Base-by-base conservation (phyloP, 2,329 filamentous ascomycete species). In the Fusarium bactridioides region DNA sequence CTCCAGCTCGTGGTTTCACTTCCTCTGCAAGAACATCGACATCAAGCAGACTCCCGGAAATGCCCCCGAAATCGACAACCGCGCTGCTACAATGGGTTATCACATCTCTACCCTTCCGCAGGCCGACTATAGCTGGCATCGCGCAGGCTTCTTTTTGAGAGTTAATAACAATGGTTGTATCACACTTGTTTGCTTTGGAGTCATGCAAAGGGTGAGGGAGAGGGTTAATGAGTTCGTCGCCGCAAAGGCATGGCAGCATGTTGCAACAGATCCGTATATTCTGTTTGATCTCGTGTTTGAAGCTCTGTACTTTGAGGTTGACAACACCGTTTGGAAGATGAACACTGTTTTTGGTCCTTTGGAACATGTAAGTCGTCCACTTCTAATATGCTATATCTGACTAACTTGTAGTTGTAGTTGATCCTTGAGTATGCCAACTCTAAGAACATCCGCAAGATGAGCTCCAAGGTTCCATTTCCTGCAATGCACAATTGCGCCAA, bases 1-100 rank as follows among this genome's bases (percentile, higher is more conserved):
- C 10, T 75, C 64, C 21, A 74, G 72, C 37, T 72, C 78, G 0
- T 83, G 80, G 81, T 82, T 83, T 44, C 79, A 80, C 48, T 80
- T 78, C 43, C 77, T 81, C 23, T 81, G 76, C 69, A 82, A 82
- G 69, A 79, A 78, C 61, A 74, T 79, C 48, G 70, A 77, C 53
- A 60, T 78, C 31, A 73, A 66, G 57, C 72, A 70, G 25, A 64
- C 67, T 4, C 69, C 48, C 4, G 69, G 44, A 43, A 54, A 58
- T n/a, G 45, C 62, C 1, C 76, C 77, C 5, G 74, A 77, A 31
- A 58, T 79, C 8, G 76, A 78, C 47, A 78, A 77, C n/a, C 76
- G 69, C 7, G 69, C 71, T 9, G 74, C 66, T 6, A 53, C 69
- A 5, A 74, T 76, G 73, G 74, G 76, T 8, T 77, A 76, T 38